Evolutionary conservation across 2,329 filamentous ascomycete species (phyloP), one percentile per base, ranked within the genome.

Genomic region (Paraconiothyrium sp.): DNA sequence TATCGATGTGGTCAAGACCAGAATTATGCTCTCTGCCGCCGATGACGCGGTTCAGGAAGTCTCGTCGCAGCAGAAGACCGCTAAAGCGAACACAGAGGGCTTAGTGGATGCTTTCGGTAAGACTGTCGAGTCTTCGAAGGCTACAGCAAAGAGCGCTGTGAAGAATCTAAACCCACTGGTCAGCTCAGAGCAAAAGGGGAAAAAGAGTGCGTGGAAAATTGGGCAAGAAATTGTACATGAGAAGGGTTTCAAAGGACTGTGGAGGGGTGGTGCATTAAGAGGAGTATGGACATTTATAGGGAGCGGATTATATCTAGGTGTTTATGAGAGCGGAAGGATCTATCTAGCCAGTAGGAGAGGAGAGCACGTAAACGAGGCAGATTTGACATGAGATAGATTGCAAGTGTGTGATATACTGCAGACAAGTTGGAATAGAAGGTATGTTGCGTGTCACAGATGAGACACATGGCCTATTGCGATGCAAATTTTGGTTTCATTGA

Each of bases 1-100:
- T 0, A 88, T 93, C 58, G 94, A 97, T 77, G 92, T 97, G 10
- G 86, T 97, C 27, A 97, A 97, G 82, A 97, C 93, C 66, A 82
- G 92, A 54, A 91, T 97, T 79, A 97, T 97, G 93, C 82, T 97
- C 30, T 84, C 85, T 24, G 77, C 78, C 11, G 73, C 58, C 0
- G 73, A 77, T 1, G 63, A 71, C 52, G 67, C 62, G 4, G 54
- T 24, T 10, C 47, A 55, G 2, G 61, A 70, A 65, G 35, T 71
- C 65, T 54, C 61, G 16, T 27, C 59, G n/a, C 34, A 55, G 46
- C 49, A 57, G 3, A 51, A 41, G 7, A 64, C 67, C 24, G 34
- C 66, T 66, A 63, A 69, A 65, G 34, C 34, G 20, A 54, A 55
- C 16, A 37, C 58, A 7, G 49, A 64, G 2, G 72, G 72, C 0